A percentile compares a stretch with the other conserved stretches of the same genome.
phyloP scores from a whole-genome alignment of 2,329 filamentous ascomycete genomes.

The Xylariales sp. region DNA sequence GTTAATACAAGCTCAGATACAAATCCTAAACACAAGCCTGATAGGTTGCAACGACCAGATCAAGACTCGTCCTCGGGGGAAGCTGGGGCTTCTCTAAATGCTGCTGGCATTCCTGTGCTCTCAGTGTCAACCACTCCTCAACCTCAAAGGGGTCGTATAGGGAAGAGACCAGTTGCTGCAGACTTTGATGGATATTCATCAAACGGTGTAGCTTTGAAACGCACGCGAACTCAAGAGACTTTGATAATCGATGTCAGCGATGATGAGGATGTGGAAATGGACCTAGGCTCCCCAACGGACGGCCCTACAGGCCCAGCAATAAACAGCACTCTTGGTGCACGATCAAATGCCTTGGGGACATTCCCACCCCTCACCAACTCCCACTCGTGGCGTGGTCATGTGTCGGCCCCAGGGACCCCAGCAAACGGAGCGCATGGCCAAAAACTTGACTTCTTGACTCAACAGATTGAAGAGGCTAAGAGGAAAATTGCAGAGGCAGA shows the following conservation, averaged over 20 bases:
- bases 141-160: constrained; percentile 19
- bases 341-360: constrained; percentile 36
- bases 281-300: constrained; percentile 53
- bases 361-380: constrained; percentile 40
- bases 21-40: background rate
- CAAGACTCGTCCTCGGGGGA: constrained; percentile 5
- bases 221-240: constrained; percentile 45
- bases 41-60: background rate
- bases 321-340: constrained; percentile 23
- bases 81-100: constrained; percentile 10
- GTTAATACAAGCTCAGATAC: background rate
- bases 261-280: constrained; percentile 63
- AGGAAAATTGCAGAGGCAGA: constrained; percentile 55
- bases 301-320: constrained; percentile 28
- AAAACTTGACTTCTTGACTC: constrained; percentile 26
- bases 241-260: constrained; percentile 87
- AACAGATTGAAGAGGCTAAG: constrained; percentile 58
- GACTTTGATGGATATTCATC: constrained; percentile 61
- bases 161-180: constrained; percentile 62
- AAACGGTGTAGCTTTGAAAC: constrained; percentile 41
- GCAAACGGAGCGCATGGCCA: constrained; percentile 27
- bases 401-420: constrained; percentile 32
- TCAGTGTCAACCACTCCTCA: constrained; percentile 15
- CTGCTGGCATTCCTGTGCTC: constrained; percentile 19
- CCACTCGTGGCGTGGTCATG: constrained; percentile 28